These are phyloP conservation scores for Ochetophila trinervis DNA, from an alignment of 306 rosid genomes.

Conservation along the genomic window DNA sequence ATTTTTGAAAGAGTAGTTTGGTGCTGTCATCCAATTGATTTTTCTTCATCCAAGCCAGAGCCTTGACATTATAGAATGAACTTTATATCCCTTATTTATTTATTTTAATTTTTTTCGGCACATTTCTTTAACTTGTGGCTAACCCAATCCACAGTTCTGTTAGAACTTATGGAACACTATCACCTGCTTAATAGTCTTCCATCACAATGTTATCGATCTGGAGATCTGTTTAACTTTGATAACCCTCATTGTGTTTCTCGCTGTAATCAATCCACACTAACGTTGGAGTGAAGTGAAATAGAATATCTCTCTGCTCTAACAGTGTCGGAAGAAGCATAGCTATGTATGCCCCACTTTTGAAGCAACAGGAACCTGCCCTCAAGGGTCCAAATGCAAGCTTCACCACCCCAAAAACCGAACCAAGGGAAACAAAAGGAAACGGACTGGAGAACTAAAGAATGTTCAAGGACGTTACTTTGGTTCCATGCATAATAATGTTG, in stretches of 20 bases:
- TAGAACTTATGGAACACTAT: no score
- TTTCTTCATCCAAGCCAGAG: no score
- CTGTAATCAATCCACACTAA: constrained; percentile 25
- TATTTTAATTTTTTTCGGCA: no score
- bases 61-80: no score
- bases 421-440: constrained; percentile 78
- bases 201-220: not conserved
- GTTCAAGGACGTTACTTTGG: constrained; percentile 70
- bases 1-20: no score
- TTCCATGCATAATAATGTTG: constrained; percentile 28
- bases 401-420: constrained; percentile 71
- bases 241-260: no score
- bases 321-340: constrained; percentile 99
- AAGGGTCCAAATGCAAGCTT: constrained; percentile 77
- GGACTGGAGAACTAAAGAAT: no score
- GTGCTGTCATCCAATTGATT: no score
- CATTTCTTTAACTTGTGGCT: no score
- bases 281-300: constrained; percentile 28
- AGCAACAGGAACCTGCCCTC: constrained; percentile 73
- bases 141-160: no score
- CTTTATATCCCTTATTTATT: no score
- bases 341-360: constrained; percentile 75
- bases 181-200: no score
- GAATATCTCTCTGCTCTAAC: constrained; percentile 33
- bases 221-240: not conserved